Percentiles rank a stretch among this genome's conserved stretches.
These are phyloP conservation scores for Nemophila menziesii DNA, from an alignment of 257 asterid species.

Conservation along the genomic window DNA sequence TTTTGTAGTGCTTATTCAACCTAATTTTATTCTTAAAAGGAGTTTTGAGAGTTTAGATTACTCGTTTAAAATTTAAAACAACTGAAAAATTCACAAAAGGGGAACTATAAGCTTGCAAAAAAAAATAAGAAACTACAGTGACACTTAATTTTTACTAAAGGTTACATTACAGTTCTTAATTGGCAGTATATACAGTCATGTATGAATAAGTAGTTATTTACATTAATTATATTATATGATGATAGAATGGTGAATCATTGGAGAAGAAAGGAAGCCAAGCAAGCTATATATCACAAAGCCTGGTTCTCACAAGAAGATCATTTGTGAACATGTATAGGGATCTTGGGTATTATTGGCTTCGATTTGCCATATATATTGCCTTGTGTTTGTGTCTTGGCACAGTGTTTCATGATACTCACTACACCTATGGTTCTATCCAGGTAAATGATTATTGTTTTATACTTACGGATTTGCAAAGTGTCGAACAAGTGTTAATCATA, in stretches of 20 bases:
- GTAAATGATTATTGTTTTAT: slow-evolving; percentile 11
- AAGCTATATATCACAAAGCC: slow-evolving; percentile 37
- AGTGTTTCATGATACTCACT: slow-evolving; percentile 30
- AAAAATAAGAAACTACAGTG: too few species aligned
- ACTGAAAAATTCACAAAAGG: too few species aligned
- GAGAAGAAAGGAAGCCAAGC: slow-evolving; percentile 32
- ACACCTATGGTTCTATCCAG: slow-evolving; percentile 40
- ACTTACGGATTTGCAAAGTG: too few species aligned
- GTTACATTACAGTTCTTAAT: too few species aligned
- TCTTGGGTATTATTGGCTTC: slow-evolving; percentile 61
- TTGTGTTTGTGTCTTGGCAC: slow-evolving; percentile 41
- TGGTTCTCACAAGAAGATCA: slow-evolving; percentile 40
- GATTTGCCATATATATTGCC: slow-evolving; percentile 35
- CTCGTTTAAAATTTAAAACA: too few species aligned
- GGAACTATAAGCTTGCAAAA: too few species aligned
- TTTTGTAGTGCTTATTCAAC: too few species aligned
- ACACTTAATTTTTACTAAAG: too few species aligned
- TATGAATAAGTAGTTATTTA: not conserved
- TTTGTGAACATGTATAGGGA: slow-evolving; percentile 52
- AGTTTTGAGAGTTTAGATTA: too few species aligned
- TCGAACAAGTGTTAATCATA: not conserved
- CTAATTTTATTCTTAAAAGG: too few species aligned
- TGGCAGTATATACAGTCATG: not conserved
- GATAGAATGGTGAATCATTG: slow-evolving; percentile 10
- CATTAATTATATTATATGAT: not conserved